Evolutionary conservation across 2,329 filamentous ascomycete genomes (phyloP).

Genomic region (Diplocarpon rosae): DNA sequence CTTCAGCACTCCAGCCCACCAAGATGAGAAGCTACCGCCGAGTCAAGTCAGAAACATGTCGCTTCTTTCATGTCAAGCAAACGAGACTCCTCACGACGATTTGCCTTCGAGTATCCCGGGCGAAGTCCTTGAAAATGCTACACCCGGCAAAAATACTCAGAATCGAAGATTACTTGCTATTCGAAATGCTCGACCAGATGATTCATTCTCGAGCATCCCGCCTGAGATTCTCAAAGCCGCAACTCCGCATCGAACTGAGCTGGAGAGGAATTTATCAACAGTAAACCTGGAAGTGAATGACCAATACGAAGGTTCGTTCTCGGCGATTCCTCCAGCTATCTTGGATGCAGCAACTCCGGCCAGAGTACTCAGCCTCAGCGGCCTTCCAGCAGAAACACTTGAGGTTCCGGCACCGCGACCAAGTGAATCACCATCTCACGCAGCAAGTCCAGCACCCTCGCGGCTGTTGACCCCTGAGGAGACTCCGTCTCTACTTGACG

Average conservation of each 20-base stretch:
- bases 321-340: slow-evolving; percentile 11
- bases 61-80: slow-evolving; percentile 7
- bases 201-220: slow-evolving; percentile 22
- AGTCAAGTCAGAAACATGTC: slow-evolving; percentile 10
- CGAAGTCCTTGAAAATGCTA: slow-evolving; percentile 17
- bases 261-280: slow-evolving; percentile 3
- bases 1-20: slow-evolving; percentile 27
- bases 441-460: slow-evolving; percentile 2
- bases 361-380: background rate
- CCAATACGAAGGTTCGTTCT: slow-evolving; percentile 21
- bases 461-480: slow-evolving; percentile 24
- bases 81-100: slow-evolving; percentile 8
- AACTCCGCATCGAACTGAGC: slow-evolving; percentile 8
- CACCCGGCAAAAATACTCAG: slow-evolving; percentile 10
- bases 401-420: slow-evolving; percentile 5
- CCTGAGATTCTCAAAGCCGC: slow-evolving; percentile 17
- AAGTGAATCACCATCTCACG: slow-evolving; percentile 3
- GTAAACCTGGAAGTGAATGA: slow-evolving; percentile 4
- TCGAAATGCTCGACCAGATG: slow-evolving; percentile 10
- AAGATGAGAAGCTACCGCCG: slow-evolving; percentile 8
- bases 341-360: slow-evolving; percentile 10
- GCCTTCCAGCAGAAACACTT: slow-evolving; percentile 1
- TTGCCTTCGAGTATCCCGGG: slow-evolving; percentile 21
- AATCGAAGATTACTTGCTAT: slow-evolving; percentile 13
- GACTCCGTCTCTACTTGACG: slow-evolving; percentile 20